Conservation (phyloP, 371 early-diverging fungal genomes). For the Mucor ambiguus region DNA sequence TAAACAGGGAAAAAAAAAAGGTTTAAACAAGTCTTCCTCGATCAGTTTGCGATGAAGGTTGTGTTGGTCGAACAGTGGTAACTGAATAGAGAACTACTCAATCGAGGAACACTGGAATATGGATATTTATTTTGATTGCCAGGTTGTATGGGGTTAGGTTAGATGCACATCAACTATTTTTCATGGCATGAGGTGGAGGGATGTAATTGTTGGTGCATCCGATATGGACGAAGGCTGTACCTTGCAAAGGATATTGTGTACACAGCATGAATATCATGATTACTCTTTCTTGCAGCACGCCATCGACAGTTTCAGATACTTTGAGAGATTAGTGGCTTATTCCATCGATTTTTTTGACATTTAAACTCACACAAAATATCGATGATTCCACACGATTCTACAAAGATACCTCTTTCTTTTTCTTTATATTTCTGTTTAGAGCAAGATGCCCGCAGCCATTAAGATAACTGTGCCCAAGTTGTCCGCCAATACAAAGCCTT, state of each 20-base stretch:
- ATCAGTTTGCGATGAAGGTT: background rate
- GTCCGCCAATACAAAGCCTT: constrained; percentile 38
- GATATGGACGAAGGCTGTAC: background rate
- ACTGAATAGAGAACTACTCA: background rate
- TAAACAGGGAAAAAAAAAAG: constrained; percentile 8
- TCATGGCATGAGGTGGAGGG: background rate
- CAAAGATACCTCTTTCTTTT: constrained; percentile 9
- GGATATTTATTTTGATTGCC: background rate
- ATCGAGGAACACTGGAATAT: background rate
- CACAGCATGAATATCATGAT: background rate
- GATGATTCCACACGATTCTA: constrained; percentile 2
- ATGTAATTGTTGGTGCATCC: background rate
- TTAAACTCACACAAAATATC: constrained; percentile 1
- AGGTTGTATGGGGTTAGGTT: background rate
- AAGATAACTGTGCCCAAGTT: constrained; percentile 43
- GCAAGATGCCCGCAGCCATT: constrained; percentile 27
- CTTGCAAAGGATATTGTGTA: background rate
- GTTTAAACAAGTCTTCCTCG: background rate
- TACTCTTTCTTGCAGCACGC: background rate
- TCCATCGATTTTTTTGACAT: constrained; percentile 2
- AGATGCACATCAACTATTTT: background rate
- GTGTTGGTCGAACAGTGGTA: background rate
- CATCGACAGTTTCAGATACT: background rate
- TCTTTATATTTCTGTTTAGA: constrained; percentile 2
- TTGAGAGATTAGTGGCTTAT: background rate